Base-by-base conservation (phyloP, 164 flowering plant genomes). In the Warburgia ugandensis region DNA sequence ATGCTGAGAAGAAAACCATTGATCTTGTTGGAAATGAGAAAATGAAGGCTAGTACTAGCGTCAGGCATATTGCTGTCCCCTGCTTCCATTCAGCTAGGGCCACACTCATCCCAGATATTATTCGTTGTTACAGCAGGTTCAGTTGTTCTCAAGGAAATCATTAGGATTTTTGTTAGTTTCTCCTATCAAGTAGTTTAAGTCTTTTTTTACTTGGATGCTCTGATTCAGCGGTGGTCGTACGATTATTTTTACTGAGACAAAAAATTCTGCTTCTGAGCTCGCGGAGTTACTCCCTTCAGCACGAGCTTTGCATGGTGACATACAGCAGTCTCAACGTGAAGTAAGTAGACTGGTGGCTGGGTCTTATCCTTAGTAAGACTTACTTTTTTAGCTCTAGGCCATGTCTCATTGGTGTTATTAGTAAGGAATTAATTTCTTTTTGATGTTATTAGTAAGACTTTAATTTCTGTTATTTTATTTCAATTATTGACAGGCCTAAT, bases 1-100 rank as follows among this genome's bases (percentile, higher is more conserved):
- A 84, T 45, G 60, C 81, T 27, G 64, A 72, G 47, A 89, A 78
- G 78, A 78, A 73, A 64, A 89, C 89, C 22, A 87, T 66, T 5
- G 97, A 94, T 69, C 95, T 88, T 67, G 95, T 92, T 56, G 89
- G 97, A 20, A 81, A 84, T 68, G 91, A 83, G 71, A 87, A 77
- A 55, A 85, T 91, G 92, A 91, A 91, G 71, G 96, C 98, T 29
- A 90, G 95, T 51, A 68, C 71, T 30, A 80, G 51, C 71, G 91
- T 90, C 25, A 76, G 94, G 51, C 95, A 90, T 67, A 82, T 86
- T 55, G 86, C 78, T 35, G 64, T 86, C 48, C 94, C 94, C 2
- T 92, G 99, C 63, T 76, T 85, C 41, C 61, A 64, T 63, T 49
- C 80, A 10, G 99, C 97, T 20, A 76, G 78, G 61, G 25, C 91